A percentile compares a stretch with the other conserved stretches of the same genome.
These are phyloP conservation scores for Datisca glomerata DNA, from an alignment of 306 rosid genomes.

Conservation along the genomic window DNA sequence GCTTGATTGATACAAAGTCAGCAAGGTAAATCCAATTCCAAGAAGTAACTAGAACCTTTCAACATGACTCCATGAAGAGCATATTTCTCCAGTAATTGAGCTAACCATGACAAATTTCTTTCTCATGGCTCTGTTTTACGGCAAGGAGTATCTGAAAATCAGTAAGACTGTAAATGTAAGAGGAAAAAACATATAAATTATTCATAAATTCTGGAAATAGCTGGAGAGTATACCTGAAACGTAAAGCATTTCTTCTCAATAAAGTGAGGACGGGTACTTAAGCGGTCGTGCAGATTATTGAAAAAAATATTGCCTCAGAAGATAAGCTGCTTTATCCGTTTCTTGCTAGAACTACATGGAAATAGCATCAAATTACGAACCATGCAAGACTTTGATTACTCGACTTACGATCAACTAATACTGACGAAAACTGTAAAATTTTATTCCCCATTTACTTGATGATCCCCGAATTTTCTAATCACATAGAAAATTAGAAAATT, in stretches of 20 bases:
- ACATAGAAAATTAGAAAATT: too few relatives aligned
- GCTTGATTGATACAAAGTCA: constrained; percentile 90
- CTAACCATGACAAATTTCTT: constrained; percentile 91
- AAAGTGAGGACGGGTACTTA: constrained; percentile 78
- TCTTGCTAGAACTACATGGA: constrained; percentile 86
- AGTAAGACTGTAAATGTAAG: constrained; percentile 8
- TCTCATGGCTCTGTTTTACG: constrained; percentile 79
- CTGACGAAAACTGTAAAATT: too few relatives aligned
- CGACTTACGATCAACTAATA: too few relatives aligned
- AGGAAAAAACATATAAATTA: constrained; percentile 1
- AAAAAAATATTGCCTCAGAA: constrained; percentile 84
- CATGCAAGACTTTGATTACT: too few relatives aligned
- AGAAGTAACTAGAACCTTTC: constrained; percentile 85
- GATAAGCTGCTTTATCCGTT: constrained; percentile 94
- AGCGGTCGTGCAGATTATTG: constrained; percentile 81
- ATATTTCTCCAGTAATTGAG: constrained; percentile 9
- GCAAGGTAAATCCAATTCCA: constrained; percentile 98
- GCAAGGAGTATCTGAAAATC: constrained; percentile 76
- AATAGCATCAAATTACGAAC: background rate
- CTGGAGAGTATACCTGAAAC: constrained; percentile 54
- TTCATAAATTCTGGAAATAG: constrained; percentile 4
- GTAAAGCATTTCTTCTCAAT: constrained; percentile 97
- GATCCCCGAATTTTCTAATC: too few relatives aligned
- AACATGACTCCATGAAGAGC: constrained; percentile 6
- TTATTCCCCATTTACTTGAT: too few relatives aligned